Evolutionary conservation across 1,284 basidiomycete genomes (phyloP).

Genomic region (Mrakiaceae sp.): DNA sequence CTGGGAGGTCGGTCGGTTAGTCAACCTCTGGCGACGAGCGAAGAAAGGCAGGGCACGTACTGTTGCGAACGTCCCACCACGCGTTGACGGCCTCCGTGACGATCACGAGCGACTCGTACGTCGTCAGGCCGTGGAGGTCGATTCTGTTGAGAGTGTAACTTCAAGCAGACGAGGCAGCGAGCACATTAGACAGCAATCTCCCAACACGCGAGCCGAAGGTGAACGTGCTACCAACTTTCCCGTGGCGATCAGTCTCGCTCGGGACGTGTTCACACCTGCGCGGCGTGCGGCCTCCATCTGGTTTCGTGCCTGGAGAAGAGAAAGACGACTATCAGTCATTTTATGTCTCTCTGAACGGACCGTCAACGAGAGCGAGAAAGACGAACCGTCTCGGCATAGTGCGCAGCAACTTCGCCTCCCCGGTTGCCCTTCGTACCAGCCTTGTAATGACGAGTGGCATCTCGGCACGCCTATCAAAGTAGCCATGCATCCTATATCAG

Average conservation of each 20-base stretch:
- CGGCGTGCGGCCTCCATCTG: too few species aligned
- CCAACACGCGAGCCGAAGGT: background rate
- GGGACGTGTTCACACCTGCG: background rate
- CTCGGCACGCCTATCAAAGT: background rate
- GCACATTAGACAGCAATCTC: background rate
- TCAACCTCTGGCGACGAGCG: background rate
- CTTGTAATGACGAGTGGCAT: slow-evolving; percentile 2
- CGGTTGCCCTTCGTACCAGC: background rate
- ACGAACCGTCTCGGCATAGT: slow-evolving; percentile 6
- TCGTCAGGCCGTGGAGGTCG: slow-evolving; percentile 9
- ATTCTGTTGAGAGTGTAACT: slow-evolving; percentile 3
- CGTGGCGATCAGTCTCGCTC: background rate
- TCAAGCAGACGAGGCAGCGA: background rate
- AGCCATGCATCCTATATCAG: background rate
- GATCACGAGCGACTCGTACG: slow-evolving; percentile 5
- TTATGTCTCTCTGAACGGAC: background rate
- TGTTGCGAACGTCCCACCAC: slow-evolving; percentile 1
- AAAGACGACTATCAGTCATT: background rate
- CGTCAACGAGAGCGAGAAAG: background rate
- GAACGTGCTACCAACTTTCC: background rate
- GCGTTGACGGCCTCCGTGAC: background rate
- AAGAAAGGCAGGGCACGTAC: background rate
- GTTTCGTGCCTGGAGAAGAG: too few species aligned
- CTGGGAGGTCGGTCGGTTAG: too few species aligned
- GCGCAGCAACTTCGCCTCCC: slow-evolving; percentile 2